A percentile compares a stretch with the other conserved stretches of the same genome.
phyloP scores from a whole-genome alignment of 768 basidiomycete species.

The Chlorophyllum brunneum region DNA sequence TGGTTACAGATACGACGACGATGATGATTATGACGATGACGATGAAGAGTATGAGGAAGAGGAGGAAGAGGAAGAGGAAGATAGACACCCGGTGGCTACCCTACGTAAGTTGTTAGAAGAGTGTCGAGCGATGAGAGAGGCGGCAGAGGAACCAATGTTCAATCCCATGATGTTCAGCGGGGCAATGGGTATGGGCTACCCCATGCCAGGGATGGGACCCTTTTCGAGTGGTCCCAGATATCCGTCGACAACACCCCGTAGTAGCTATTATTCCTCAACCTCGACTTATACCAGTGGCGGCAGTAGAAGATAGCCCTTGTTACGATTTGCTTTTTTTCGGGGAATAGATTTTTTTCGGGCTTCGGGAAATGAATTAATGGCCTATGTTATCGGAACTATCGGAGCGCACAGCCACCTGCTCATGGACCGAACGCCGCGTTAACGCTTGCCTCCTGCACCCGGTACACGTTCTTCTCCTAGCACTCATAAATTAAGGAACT shows the following conservation, averaged over 20 bases:
- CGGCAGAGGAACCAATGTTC: slow-evolving; percentile 37
- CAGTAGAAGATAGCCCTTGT: not conserved
- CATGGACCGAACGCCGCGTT: not conserved
- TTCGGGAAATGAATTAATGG: too few relatives aligned
- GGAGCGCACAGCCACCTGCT: not conserved
- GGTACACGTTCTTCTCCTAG: not conserved
- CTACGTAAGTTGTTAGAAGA: slow-evolving; percentile 54
- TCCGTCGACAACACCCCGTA: not conserved
- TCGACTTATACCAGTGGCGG: not conserved
- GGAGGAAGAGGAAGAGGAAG: slow-evolving; percentile 27
- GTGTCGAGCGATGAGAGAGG: slow-evolving; percentile 47
- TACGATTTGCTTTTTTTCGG: not conserved
- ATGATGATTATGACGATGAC: slow-evolving; percentile 23
- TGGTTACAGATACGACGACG: slow-evolving; percentile 14
- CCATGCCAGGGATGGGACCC: not conserved
- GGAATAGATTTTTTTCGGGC: not conserved
- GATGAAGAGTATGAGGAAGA: slow-evolving; percentile 22
- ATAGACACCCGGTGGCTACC: slow-evolving; percentile 26
- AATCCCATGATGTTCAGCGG: slow-evolving; percentile 14
- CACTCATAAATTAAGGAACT: not conserved
- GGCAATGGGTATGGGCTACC: slow-evolving; percentile 9
- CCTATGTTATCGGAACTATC: not conserved
- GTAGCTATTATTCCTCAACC: not conserved
- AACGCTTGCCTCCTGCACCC: not conserved
- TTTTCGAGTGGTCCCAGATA: not conserved